Evolutionary conservation across 75 land plant species (phyloP).

Genomic region (Pinus tabuliformis): DNA sequence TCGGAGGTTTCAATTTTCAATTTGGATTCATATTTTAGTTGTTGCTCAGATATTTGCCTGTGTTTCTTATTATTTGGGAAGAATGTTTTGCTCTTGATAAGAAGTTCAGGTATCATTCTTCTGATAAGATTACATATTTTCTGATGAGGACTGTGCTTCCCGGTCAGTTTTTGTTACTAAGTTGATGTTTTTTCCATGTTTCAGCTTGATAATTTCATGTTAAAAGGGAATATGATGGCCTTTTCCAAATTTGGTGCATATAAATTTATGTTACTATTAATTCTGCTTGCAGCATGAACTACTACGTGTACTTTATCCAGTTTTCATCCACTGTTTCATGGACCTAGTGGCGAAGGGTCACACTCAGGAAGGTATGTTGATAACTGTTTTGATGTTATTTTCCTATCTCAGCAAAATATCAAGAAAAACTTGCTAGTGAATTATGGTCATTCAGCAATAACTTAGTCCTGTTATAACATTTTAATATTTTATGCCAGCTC

Average conservation of each 20-base stretch:
- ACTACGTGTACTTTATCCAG: slow-evolving; percentile 93
- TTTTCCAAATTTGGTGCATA: background rate
- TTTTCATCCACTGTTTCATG: slow-evolving; percentile 92
- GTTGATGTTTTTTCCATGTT: too few relatives aligned
- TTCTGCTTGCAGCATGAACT: slow-evolving; percentile 74
- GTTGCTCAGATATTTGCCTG: too few relatives aligned
- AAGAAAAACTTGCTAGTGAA: background rate
- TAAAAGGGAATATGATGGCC: background rate
- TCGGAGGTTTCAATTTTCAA: too few relatives aligned
- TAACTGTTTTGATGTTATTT: background rate
- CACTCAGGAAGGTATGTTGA: slow-evolving; percentile 71
- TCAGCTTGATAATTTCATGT: background rate
- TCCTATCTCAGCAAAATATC: background rate
- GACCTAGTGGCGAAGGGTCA: slow-evolving; percentile 88
- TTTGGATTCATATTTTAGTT: too few relatives aligned
- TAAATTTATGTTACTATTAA: slow-evolving; percentile 1
- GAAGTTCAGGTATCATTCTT: too few relatives aligned
- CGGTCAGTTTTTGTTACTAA: too few relatives aligned
- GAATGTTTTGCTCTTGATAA: too few relatives aligned
- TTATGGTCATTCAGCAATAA: background rate
- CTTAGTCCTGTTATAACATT: background rate
- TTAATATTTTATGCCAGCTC: slow-evolving; percentile 42
- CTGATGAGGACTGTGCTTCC: too few relatives aligned
- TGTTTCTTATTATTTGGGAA: too few relatives aligned
- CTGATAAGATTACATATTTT: too few relatives aligned